These are phyloP conservation scores for Eimeria necatrix DNA, from an alignment of 169 alveolate species.

Conservation along the genomic window DNA sequence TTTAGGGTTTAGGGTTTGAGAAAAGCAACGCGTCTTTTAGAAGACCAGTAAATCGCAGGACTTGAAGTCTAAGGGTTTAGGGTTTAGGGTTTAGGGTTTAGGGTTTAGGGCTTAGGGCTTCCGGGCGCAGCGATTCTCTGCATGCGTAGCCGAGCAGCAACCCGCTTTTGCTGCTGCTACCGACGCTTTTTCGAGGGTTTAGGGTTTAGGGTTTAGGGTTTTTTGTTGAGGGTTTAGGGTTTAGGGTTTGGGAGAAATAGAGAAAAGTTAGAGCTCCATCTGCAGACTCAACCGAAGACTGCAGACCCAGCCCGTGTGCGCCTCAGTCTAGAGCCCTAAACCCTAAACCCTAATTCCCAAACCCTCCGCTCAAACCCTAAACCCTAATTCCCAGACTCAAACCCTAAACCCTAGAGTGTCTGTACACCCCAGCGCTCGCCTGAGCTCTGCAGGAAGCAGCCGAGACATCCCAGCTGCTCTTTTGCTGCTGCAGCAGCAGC, in stretches of 20 bases:
- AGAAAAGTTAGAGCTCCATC: constrained; percentile 91
- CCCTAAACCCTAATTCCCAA: constrained; percentile 43
- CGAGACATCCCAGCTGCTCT: neutral
- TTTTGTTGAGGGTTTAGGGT: constrained; percentile 4
- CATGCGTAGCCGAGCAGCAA: constrained; percentile 26
- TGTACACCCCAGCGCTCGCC: constrained; percentile 11
- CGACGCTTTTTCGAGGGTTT: neutral
- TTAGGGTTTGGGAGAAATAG: constrained; percentile 89
- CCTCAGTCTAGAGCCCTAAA: constrained; percentile 81
- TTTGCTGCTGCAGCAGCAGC: neutral
- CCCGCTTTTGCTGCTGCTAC: neutral
- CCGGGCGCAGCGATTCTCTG: constrained; percentile 3
- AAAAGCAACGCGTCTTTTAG: constrained; percentile 52
- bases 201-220: neutral
- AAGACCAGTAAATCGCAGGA: constrained; percentile 67
- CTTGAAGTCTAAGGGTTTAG: neutral
- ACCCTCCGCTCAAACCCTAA: no score
- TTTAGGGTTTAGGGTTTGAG: constrained; percentile 4
- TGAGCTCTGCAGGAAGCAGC: neutral
- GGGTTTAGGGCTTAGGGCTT: constrained; percentile 46
- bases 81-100: neutral
- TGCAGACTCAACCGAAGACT: constrained; percentile 90
- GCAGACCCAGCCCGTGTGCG: constrained; percentile 78
- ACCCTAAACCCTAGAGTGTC: constrained; percentile 9
- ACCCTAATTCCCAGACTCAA: no score